Conservation (phyloP, 495 filamentous ascomycete genomes). For the Halenospora varia region DNA sequence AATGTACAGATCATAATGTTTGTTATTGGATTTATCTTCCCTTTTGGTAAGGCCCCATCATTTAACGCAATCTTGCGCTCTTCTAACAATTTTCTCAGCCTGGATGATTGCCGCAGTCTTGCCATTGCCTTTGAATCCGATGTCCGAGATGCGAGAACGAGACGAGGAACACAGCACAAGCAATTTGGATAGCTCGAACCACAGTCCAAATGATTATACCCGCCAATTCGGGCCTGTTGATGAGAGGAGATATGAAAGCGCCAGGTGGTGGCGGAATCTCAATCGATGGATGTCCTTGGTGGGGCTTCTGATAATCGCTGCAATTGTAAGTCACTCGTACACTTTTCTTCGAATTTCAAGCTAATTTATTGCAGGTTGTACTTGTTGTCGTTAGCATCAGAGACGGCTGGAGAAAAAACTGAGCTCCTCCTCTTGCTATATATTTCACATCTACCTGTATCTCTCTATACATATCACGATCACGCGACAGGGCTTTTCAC, state of each 20-base stretch:
- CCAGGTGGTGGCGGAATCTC: slow-evolving; percentile 87
- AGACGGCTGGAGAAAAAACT: slow-evolving; percentile 31
- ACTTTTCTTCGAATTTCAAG: not conserved
- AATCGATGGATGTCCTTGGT: slow-evolving; percentile 83
- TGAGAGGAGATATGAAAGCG: slow-evolving; percentile 69
- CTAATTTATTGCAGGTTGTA: slow-evolving; percentile 9
- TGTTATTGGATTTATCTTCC: slow-evolving; percentile 80
- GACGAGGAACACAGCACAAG: slow-evolving; percentile 22
- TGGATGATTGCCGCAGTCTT: slow-evolving; percentile 87
- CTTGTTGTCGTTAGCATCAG: slow-evolving; percentile 21
- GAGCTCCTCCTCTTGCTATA: not conserved
- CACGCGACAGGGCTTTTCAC: not conserved
- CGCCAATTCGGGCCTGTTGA: slow-evolving; percentile 38
- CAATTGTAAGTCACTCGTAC: slow-evolving; percentile 53
- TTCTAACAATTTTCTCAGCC: slow-evolving; percentile 30
- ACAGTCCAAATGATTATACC: slow-evolving; percentile 21
- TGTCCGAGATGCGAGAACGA: slow-evolving; percentile 39
- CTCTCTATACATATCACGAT: not conserved
- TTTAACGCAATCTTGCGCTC: slow-evolving; percentile 28
- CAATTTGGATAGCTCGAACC: slow-evolving; percentile 18
- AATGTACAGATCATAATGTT: slow-evolving; percentile 88
- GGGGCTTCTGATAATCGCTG: slow-evolving; percentile 72
- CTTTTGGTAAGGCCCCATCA: too few relatives aligned
- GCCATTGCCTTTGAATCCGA: slow-evolving; percentile 62
- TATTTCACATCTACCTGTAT: not conserved